Evolutionary conservation across 257 asterid species (phyloP).

Genomic region (Solanum gracilifrons): DNA sequence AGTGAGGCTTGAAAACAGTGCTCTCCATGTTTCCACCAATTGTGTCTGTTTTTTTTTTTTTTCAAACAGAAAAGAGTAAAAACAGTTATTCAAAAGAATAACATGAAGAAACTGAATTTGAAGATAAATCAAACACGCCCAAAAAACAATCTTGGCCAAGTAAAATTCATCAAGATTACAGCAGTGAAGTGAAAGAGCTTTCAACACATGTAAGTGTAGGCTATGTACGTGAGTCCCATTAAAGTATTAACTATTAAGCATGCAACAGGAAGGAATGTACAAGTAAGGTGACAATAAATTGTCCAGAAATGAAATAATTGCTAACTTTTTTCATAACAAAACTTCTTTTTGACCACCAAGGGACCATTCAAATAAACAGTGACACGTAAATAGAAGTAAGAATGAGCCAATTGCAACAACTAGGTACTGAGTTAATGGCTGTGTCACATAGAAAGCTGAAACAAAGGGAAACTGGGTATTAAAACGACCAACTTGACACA

Average conservation of each 20-base stretch:
- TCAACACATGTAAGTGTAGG: not conserved
- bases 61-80: not conserved
- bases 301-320: not conserved
- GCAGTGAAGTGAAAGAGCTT: not conserved
- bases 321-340: not conserved
- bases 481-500: not conserved
- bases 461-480: not conserved
- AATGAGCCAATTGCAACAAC: not conserved
- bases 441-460: not conserved
- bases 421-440: not conserved
- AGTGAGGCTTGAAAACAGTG: slow-evolving; percentile 68
- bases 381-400: not conserved
- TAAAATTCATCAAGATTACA: not conserved
- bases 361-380: not conserved
- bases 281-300: not conserved
- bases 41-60: slow-evolving; percentile 40
- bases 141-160: not conserved
- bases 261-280: too few relatives aligned
- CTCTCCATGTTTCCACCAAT: slow-evolving; percentile 90
- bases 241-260: not conserved
- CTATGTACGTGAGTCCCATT: not conserved
- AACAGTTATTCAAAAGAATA: not conserved
- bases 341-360: not conserved
- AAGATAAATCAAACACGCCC: not conserved
- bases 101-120: not conserved